Evolutionary conservation across 2,329 filamentous ascomycete genomes (phyloP).

Genomic region (Colletotrichum orchidophilum): DNA sequence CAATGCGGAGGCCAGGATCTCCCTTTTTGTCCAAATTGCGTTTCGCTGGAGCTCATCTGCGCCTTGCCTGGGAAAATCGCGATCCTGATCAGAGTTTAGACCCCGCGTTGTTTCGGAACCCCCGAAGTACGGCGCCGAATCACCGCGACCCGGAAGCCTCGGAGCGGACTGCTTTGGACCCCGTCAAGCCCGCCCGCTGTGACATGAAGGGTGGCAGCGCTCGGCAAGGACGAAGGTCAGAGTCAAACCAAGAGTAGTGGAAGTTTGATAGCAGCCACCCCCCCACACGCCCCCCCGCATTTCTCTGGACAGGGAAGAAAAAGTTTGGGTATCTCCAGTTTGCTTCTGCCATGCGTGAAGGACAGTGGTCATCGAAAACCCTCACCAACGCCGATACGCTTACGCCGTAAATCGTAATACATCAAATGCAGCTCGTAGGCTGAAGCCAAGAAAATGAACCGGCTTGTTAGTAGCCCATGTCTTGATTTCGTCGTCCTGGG

Average conservation of each 20-base stretch:
- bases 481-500: neutral
- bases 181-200: too few species aligned
- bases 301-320: neutral
- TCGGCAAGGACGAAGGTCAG: too few species aligned
- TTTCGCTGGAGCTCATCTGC: too few species aligned
- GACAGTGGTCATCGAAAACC: neutral
- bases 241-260: too few species aligned
- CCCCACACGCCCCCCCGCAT: neutral
- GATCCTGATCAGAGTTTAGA: neutral
- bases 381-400: neutral
- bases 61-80: slow-evolving; percentile 1
- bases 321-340: neutral
- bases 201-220: neutral
- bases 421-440: neutral
- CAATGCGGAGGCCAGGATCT: neutral
- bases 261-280: neutral
- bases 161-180: neutral
- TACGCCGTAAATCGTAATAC: neutral
- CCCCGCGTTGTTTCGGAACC: slow-evolving; percentile 6
- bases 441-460: slow-evolving; percentile 6
- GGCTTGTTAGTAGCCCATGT: slow-evolving; percentile 5
- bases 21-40: neutral
- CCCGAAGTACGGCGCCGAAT: neutral
- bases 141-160: slow-evolving; percentile 8
- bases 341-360: too few species aligned